Base-by-base conservation (phyloP, 805 yeast species). In the Ogataea saltuana region DNA sequence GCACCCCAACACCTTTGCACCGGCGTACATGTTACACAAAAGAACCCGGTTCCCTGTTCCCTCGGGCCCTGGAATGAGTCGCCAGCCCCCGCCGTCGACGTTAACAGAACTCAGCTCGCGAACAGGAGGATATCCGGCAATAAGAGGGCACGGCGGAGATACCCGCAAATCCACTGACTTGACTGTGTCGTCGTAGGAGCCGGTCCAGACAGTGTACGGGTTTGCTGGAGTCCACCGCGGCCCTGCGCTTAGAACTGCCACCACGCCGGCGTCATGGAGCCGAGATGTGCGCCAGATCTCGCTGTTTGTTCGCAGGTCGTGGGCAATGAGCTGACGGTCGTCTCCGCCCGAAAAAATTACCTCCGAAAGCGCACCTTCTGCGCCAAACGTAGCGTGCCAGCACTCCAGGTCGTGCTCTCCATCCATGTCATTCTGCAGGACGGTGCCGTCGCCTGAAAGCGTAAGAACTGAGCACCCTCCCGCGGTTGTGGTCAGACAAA, bases 11-110 rank as follows among this genome's bases (percentile, higher is more conserved):
- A 90, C 69, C 44, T 89, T 72, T 1, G 96, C 96, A 13, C 99
- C 99, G 52, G 88, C 89, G 58, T 91, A 91, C 98, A 93, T 93
- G 58, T 97, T 88, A 61, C 97, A 90, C 0, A 83, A 80, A 38
- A 91, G 65, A 0, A 91, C 72, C 31, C 77, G 66, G 44, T 76
- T 65, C 22, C 20, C 27, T 25, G 69, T 70, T 11, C 58, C 52
- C 4, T 57, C 52, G 15, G 78, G 70, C n/a, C 53, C 48, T 2
- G 96, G 96, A 6, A 80, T 67, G 45, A 93, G 71, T 54, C 96
- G 70, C 99, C 99, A 91, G 3, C 91, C 98, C 1, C 99, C 99
- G 5, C 99, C 98, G 1, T 88, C 90, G 3, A 93, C 67, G 35
- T 82, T 75, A 21, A 69, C 61, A 32, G 68, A 67, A 11, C 69